These are phyloP conservation scores for Henckelia pumila DNA, from an alignment of 257 asterid genomes.

Conservation along the genomic window DNA sequence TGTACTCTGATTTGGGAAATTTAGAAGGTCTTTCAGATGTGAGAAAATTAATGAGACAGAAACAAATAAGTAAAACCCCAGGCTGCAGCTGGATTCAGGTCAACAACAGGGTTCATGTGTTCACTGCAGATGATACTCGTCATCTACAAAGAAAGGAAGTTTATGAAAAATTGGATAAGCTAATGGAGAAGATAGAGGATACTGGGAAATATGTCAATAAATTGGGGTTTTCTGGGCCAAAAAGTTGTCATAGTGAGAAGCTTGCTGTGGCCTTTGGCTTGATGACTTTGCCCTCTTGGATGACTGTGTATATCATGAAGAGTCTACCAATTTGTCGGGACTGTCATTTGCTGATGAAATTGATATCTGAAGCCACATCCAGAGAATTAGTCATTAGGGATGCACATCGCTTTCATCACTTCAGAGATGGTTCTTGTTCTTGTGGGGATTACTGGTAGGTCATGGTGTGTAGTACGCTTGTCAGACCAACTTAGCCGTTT, in stretches of 20 bases:
- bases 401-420: slow-evolving; percentile 22
- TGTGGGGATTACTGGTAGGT: slow-evolving; percentile 21
- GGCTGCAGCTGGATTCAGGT: slow-evolving; percentile 34
- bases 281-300: slow-evolving; percentile 21
- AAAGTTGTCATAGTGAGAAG: slow-evolving; percentile 17
- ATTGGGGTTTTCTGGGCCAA: slow-evolving; percentile 10
- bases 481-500: too few species aligned
- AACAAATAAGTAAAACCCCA: slow-evolving; percentile 29
- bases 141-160: slow-evolving; percentile 24
- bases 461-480: background rate
- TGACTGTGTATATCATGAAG: slow-evolving; percentile 19
- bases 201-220: slow-evolving; percentile 12
- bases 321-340: slow-evolving; percentile 19
- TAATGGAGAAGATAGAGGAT: slow-evolving; percentile 2
- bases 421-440: slow-evolving; percentile 22
- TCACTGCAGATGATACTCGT: slow-evolving; percentile 23
- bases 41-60: slow-evolving; percentile 25
- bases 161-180: slow-evolving; percentile 8
- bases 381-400: slow-evolving; percentile 22
- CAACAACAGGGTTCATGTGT: slow-evolving; percentile 23
- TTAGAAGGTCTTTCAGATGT: slow-evolving; percentile 26
- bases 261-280: slow-evolving; percentile 22
- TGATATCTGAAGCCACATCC: slow-evolving; percentile 17
- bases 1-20: slow-evolving; percentile 31
- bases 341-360: slow-evolving; percentile 24